Base-by-base conservation (phyloP, 2,329 filamentous ascomycete genomes). In the Trichoderma aggressivum region DNA sequence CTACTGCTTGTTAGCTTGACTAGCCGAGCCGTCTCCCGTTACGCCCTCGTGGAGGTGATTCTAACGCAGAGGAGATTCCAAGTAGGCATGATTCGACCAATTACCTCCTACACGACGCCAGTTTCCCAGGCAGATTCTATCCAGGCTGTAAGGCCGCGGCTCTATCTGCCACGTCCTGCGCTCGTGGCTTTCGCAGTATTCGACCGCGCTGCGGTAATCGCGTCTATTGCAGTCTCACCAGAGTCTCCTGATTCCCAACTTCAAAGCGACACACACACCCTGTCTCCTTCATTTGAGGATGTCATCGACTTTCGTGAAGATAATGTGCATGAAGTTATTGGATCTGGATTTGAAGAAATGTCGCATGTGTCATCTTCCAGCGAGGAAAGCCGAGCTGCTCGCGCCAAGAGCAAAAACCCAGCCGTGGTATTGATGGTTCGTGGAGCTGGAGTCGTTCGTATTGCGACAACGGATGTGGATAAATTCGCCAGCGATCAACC, bases 111-210 rank as follows among this genome's bases (percentile, higher is more conserved):
- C 79, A 87, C 83, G 67, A 86, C 85, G 70, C 84, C 87, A 65
- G 78, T 85, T 73, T 80, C 87, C 64, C 75, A 80, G 14, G 80
- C 81, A 26, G 75, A 78, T 50, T 71, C 77, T 10, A 70, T 75
- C 3, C 80, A 83, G 24, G 76, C 82, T 8, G 73, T 79, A 21
- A 82, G 85, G 73, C 91, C 93, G 56, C 89, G 88, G 69, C 78
- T 99, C 21, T 90, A 95, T 73, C 85, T 98, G 18, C 94, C 96
- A 6, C 88, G 88, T 64, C 92, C 94, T 18, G 90, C 89, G 11
- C 87, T 96, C 53, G 92, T 94, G 28, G 94, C 93, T 7, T 97
- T 94, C 78, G 81, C 96, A 50, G 86, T 95, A 1, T 94, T 98
- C 75, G 91, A 92, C 71, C 89, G 91, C 73, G 92, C 93, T 5